Percentiles rank a stretch among this genome's conserved stretches.
Evolutionary conservation across 2,329 filamentous ascomycete genomes (phyloP).

Genomic region (Aspergillus thermomutatus): DNA sequence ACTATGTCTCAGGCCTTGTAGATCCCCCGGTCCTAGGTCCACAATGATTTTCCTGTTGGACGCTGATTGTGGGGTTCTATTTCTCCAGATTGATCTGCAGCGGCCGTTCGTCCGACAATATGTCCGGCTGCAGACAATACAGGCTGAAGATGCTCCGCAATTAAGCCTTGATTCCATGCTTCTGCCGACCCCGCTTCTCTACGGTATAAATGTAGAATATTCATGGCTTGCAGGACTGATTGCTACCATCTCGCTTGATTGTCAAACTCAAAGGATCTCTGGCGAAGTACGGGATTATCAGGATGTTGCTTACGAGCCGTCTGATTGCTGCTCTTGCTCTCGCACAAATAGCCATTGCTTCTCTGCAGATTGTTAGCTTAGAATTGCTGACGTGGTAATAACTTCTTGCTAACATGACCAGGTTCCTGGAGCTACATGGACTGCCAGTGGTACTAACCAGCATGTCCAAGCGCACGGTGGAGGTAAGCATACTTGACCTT

Average conservation of each 20-base stretch:
- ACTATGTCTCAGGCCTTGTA: neutral
- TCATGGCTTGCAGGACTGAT: neutral
- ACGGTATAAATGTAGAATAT: neutral
- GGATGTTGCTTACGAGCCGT: neutral
- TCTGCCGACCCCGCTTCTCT: neutral
- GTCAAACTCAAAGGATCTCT: neutral
- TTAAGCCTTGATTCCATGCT: neutral
- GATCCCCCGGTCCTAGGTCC: neutral
- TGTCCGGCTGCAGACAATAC: neutral
- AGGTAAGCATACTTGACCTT: conserved; percentile 34
- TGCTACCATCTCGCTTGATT: neutral
- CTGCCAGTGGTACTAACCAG: conserved; percentile 43
- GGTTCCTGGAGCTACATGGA: conserved; percentile 49
- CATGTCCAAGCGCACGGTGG: conserved; percentile 66
- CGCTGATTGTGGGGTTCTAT: neutral
- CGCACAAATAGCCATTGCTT: neutral
- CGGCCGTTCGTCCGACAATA: neutral
- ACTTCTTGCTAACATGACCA: neutral
- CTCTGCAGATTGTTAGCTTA: conserved; percentile 6
- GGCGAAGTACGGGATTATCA: neutral
- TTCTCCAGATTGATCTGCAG: neutral
- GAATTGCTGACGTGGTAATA: accelerated
- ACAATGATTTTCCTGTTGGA: neutral
- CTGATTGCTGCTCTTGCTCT: neutral
- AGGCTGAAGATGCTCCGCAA: neutral